phyloP scores from a whole-genome alignment of 78 protist genomes.

The Polysphondylium violaceum region DNA sequence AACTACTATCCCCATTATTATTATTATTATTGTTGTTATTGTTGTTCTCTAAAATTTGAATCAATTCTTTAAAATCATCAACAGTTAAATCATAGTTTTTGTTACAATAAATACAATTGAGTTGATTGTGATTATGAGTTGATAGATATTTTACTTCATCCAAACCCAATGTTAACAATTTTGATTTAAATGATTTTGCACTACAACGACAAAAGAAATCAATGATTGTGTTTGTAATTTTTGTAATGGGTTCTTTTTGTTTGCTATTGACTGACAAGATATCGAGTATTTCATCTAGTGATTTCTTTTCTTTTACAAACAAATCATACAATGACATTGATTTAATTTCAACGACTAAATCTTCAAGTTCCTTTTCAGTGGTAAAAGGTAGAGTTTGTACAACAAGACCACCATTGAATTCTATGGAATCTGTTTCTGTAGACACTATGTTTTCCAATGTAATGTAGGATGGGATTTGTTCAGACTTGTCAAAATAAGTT shows the following conservation, averaged over 20 bases:
- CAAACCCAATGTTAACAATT: conserved; percentile 15
- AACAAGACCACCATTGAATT: conserved; percentile 55
- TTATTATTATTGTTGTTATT: conserved; percentile 2
- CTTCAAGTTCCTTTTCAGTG: background rate
- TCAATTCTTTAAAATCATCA: conserved; percentile 59
- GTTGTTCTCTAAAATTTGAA: background rate
- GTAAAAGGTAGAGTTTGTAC: conserved; percentile 54
- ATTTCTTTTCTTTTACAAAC: conserved; percentile 5
- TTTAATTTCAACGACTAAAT: background rate
- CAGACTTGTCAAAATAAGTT: conserved; percentile 44
- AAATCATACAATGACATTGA: background rate
- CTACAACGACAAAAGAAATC: conserved; percentile 73
- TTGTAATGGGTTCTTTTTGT: background rate
- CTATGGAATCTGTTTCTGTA: background rate
- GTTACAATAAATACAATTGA: conserved; percentile 59
- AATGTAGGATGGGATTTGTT: conserved; percentile 59
- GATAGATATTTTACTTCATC: conserved; percentile 22
- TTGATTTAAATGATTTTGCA: conserved; percentile 38
- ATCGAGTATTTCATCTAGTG: conserved; percentile 17
- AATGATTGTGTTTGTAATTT: conserved; percentile 28
- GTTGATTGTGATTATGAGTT: conserved; percentile 38
- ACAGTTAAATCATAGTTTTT: background rate
- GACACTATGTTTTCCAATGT: conserved; percentile 4
- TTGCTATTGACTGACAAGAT: background rate
- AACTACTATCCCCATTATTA: background rate